Base-by-base conservation (phyloP, 805 yeast species). In the Yarrowia hollandica region DNA sequence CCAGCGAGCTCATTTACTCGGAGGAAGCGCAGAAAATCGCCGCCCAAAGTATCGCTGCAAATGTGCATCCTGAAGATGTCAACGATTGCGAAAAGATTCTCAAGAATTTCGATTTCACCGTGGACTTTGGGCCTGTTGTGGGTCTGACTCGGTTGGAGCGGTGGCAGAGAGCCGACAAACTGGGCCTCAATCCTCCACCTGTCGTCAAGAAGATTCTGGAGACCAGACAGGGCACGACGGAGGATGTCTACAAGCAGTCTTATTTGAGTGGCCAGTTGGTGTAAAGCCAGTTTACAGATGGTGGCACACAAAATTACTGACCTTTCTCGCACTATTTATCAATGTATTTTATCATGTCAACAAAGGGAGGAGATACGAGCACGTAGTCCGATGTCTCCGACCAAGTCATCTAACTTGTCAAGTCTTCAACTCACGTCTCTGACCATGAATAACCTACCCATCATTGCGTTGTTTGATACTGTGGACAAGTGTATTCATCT, bases 121-220 rank as follows among this genome's bases (percentile, higher is more conserved):
- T 67, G 1, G 63, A 62, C 16, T 75, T 67, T 59, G 78, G 78
- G 1, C 78, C 78, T 2, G 64, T 69, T n/a, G 68, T 66, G 7
- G 78, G 79, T 1, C 57, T 74, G 39, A 65, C 73, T 1, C 61
- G 78, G 23, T 60, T 75, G 16, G 67, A 72, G 33, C 64, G 78
- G 18, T 75, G 76, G 76, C 42, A 69, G 5, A 62, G 78, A 22
- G 78, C 78, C 1, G 60, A 64, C 7, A 63, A 61, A 37, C 62
- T 74, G 50, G 75, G 75, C 3, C 64, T 69, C 28, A 60, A 66
- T 8, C 78, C 78, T 2, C 79, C 78, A 5, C 35, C 18, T 3
- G 62, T 65, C 2, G 68, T 75, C 3, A 62, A 64, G 52, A 62
- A 64, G 28, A 68, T 75, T 12, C 65, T 75, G 8, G 64, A 64